These are phyloP conservation scores for Calonectria ilicicola DNA, from an alignment of 2,329 filamentous ascomycete genomes.

Conservation along the genomic window DNA sequence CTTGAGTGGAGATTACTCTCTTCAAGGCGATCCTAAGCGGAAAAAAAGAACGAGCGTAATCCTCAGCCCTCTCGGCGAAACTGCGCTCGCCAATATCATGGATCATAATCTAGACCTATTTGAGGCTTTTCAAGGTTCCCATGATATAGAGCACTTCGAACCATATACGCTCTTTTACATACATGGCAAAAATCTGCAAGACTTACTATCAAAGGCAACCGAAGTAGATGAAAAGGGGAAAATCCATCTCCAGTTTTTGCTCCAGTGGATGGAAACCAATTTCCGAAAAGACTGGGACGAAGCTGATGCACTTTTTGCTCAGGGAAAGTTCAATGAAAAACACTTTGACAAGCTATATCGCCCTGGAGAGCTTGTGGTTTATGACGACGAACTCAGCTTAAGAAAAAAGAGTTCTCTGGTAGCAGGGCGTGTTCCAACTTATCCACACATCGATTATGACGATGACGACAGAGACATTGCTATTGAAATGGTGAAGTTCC, in stretches of 20 bases:
- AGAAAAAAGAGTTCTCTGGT: neutral
- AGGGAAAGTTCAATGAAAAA: neutral
- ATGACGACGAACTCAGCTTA: too few species aligned
- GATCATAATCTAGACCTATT: neutral
- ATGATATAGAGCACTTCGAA: accelerated
- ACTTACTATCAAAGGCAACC: neutral
- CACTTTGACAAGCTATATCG: neutral
- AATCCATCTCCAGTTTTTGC: neutral
- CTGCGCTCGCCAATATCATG: neutral
- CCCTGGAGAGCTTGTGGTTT: constrained; percentile 1
- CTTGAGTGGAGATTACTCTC: neutral
- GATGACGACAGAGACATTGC: neutral
- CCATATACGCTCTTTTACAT: constrained; percentile 16
- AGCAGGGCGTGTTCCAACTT: neutral
- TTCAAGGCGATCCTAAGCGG: neutral
- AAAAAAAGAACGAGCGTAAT: neutral
- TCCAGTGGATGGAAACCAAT: constrained; percentile 23
- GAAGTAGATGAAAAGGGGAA: neutral
- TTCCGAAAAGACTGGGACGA: constrained; percentile 13
- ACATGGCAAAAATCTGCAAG: neutral
- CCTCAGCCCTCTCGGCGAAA: neutral
- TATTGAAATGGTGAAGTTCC: neutral
- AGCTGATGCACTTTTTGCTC: constrained; percentile 16
- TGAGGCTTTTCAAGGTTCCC: neutral
- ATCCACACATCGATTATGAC: neutral